Percentiles rank a stretch among this genome's conserved stretches.
Evolutionary conservation across 2,329 filamentous ascomycete species (phyloP).

Genomic region (Ceratocystis albifundus): DNA sequence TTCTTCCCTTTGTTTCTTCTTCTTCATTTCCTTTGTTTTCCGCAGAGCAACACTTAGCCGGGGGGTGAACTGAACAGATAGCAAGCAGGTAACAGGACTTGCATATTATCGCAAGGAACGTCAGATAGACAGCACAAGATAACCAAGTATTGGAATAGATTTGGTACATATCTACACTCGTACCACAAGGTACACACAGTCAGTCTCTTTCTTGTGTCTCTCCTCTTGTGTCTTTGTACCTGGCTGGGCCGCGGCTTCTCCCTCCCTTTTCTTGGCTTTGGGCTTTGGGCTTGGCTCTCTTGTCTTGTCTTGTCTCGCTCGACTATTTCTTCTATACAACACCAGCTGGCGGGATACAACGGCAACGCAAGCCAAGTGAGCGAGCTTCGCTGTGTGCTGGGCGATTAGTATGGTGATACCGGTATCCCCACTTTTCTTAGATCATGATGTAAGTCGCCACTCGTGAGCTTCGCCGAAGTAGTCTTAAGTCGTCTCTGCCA

Average conservation of each 20-base stretch:
- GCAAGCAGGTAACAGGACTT: slow-evolving; percentile 6
- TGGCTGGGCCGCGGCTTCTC: too few relatives aligned
- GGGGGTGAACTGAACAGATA: neutral
- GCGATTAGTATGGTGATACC: neutral
- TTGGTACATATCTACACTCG: neutral
- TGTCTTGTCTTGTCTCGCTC: too few relatives aligned
- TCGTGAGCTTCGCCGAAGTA: neutral
- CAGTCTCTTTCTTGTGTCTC: neutral
- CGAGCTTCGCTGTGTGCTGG: too few relatives aligned
- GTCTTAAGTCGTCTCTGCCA: slow-evolving; percentile 4
- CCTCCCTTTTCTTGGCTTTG: too few relatives aligned
- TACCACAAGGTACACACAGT: neutral
- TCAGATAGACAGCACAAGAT: neutral
- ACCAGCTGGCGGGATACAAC: too few relatives aligned
- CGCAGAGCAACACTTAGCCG: neutral
- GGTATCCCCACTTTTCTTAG: neutral
- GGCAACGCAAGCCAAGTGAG: too few relatives aligned
- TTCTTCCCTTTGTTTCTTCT: too few relatives aligned
- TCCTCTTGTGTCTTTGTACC: neutral
- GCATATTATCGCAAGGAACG: neutral
- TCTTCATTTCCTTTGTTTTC: too few relatives aligned
- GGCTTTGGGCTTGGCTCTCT: too few relatives aligned
- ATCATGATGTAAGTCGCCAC: slow-evolving; percentile 13
- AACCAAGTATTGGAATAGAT: neutral
- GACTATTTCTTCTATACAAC: too few relatives aligned